phyloP scores from a whole-genome alignment of 768 basidiomycete species.

The Naganishia kalamii region DNA sequence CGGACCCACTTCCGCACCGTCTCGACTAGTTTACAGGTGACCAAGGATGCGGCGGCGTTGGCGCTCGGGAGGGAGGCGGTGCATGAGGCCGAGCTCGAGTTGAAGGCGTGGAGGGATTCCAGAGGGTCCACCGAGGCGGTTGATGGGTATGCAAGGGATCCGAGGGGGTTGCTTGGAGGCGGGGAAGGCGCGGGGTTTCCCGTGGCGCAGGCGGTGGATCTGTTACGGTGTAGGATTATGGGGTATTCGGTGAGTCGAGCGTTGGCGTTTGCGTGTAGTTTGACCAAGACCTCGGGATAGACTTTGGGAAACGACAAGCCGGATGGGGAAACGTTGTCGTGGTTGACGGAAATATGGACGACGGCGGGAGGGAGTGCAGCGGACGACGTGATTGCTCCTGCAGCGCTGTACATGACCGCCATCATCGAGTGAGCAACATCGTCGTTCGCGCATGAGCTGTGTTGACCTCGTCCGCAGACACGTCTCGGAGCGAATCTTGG shows the following conservation, averaged over 20 bases:
- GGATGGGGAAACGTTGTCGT: conserved; percentile 72
- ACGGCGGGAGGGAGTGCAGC: conserved; percentile 58
- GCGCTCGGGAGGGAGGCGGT: conserved; percentile 84
- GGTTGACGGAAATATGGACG: conserved; percentile 58
- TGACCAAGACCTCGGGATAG: conserved; percentile 49
- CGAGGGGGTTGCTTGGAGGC: background rate
- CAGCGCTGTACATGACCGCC: conserved; percentile 82
- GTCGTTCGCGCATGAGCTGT: background rate
- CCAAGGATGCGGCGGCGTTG: conserved; percentile 29
- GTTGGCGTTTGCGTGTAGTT: background rate
- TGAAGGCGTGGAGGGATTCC: conserved; percentile 61
- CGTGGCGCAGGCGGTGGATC: conserved; percentile 51
- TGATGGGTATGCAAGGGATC: conserved; percentile 16
- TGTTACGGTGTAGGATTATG: conserved; percentile 57
- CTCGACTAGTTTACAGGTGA: background rate
- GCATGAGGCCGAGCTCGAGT: conserved; percentile 84
- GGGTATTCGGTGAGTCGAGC: conserved; percentile 37
- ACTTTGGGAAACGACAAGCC: conserved; percentile 85
- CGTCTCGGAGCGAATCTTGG: conserved; percentile 65
- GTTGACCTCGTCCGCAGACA: conserved; percentile 31
- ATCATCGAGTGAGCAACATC: conserved; percentile 61
- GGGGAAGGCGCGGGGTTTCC: conserved; percentile 34
- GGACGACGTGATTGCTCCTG: conserved; percentile 63
- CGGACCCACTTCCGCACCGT: background rate
- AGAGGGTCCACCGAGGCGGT: background rate